Conservation (phyloP, 2,329 filamentous ascomycete genomes). For the Colletotrichum spinosum region DNA sequence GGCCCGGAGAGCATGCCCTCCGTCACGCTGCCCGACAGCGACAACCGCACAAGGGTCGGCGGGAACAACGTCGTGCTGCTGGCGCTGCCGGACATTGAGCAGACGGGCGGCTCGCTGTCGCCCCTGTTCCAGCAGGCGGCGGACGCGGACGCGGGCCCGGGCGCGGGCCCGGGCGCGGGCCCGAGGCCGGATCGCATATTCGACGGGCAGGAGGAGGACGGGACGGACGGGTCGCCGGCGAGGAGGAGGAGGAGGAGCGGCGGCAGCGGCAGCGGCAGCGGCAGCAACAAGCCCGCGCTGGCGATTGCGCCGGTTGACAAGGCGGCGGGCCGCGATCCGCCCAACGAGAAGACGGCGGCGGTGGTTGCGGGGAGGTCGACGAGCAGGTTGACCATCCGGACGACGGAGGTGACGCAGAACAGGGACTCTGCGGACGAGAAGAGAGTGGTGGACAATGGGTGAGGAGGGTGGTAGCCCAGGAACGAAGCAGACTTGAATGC, state of each 20-base stretch:
- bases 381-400: no score
- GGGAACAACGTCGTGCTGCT: background rate
- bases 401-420: no score
- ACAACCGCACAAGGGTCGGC: slow-evolving; percentile 4
- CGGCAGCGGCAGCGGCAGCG: background rate
- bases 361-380: no score
- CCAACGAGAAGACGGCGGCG: no score
- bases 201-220: background rate
- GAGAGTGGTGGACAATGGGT: no score
- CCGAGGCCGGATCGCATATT: slow-evolving; percentile 6
- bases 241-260: background rate
- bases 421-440: no score
- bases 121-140: background rate
- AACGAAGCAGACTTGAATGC: no score
- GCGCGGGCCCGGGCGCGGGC: no score
- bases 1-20: slow-evolving; percentile 23
- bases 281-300: background rate
- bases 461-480: no score
- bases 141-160: no score
- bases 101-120: slow-evolving; percentile 23
- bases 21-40: slow-evolving; percentile 8
- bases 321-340: no score
- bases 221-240: background rate
- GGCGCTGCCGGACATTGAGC: slow-evolving; percentile 20
- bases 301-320: no score